Evolutionary conservation across 805 yeast genomes (phyloP).

Genomic region (Isabelozyma rhagii): DNA sequence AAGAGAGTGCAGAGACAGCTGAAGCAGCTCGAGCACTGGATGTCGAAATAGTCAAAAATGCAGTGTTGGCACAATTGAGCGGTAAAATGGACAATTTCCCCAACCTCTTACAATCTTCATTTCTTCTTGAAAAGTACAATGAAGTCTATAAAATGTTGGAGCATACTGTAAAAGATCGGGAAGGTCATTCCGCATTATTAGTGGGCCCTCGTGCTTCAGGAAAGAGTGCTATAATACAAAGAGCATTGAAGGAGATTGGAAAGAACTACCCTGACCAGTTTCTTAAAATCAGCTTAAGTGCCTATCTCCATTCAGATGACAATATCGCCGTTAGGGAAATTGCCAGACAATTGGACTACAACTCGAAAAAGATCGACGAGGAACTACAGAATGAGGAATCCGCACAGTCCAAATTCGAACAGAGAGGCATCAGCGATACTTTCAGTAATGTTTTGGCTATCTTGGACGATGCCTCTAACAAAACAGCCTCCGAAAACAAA

Average conservation of each 20-base stretch:
- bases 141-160: constrained; percentile 59
- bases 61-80: constrained; percentile 18
- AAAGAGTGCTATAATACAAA: constrained; percentile 61
- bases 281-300: constrained; percentile 63
- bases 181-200: constrained; percentile 77
- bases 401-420: constrained; percentile 34
- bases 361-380: constrained; percentile 11
- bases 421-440: constrained; percentile 56
- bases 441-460: constrained; percentile 55
- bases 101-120: constrained; percentile 10
- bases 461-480: constrained; percentile 31
- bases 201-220: constrained; percentile 83
- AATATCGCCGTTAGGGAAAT: constrained; percentile 77
- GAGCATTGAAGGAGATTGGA: constrained; percentile 48
- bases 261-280: constrained; percentile 46
- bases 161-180: constrained; percentile 62
- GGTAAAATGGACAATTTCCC: constrained; percentile 11
- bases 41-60: constrained; percentile 10
- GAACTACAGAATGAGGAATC: constrained; percentile 6
- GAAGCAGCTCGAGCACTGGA: constrained; percentile 4
- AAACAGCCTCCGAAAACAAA: background rate
- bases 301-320: constrained; percentile 72
- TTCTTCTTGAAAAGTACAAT: constrained; percentile 29
- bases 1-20: background rate
- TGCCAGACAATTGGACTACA: constrained; percentile 72